Conservation (phyloP, 176 grass and related monocot genomes). For the Raddia distichophylla region DNA sequence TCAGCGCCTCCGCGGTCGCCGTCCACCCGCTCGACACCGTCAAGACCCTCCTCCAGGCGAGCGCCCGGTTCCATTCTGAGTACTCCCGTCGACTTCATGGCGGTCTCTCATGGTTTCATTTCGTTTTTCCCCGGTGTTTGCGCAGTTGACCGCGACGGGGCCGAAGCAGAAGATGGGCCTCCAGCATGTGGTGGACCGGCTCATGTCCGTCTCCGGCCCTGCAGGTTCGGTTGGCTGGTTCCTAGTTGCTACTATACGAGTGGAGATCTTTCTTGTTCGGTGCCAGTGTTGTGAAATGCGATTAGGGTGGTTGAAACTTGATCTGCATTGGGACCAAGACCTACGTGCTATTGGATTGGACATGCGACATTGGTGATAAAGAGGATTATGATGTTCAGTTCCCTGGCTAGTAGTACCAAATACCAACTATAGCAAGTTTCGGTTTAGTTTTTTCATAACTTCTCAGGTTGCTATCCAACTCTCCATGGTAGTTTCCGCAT, state of each 20-base stretch:
- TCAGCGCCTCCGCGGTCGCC: conserved; percentile 57
- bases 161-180: conserved; percentile 70
- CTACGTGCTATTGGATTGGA: not conserved
- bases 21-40: conserved; percentile 85
- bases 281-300: not conserved
- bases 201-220: conserved; percentile 60
- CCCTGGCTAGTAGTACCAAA: not conserved
- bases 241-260: not conserved
- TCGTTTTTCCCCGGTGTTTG: not conserved
- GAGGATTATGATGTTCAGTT: not conserved
- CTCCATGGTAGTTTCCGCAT: not conserved
- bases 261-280: conserved; percentile 18
- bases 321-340: not conserved
- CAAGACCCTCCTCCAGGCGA: conserved; percentile 86
- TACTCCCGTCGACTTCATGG: not conserved
- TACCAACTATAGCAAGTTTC: not conserved
- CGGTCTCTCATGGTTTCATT: conserved; percentile 35
- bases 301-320: not conserved
- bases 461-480: not conserved
- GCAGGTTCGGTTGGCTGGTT: conserved; percentile 53
- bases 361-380: not conserved
- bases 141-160: conserved; percentile 59
- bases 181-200: conserved; percentile 59
- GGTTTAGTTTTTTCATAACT: not conserved
- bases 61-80: not conserved